Evolutionary conservation across 805 yeast genomes (phyloP).

Genomic region (Ogataea polymorpha): DNA sequence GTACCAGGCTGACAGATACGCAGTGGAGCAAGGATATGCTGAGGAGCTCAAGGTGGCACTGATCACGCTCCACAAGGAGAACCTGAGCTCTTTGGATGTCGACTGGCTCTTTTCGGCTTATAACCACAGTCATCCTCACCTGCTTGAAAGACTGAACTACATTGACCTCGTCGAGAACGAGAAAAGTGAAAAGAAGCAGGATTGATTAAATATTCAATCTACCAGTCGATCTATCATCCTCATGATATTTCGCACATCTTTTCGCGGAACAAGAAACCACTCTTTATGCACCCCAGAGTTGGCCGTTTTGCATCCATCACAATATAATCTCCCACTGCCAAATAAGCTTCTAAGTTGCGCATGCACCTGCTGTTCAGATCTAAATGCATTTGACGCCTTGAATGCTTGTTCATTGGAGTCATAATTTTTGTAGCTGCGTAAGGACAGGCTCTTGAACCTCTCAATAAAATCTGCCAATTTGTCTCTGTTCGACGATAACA

Average conservation of each 20-base stretch:
- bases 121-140: conserved; percentile 87
- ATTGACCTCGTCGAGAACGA: conserved; percentile 41
- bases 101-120: conserved; percentile 88
- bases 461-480: conserved; percentile 12
- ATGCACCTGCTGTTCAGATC: conserved; percentile 45
- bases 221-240: conserved; percentile 31
- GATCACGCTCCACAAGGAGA: conserved; percentile 73
- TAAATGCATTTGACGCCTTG: conserved; percentile 29
- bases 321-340: conserved; percentile 48
- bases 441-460: conserved; percentile 9
- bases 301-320: conserved; percentile 40
- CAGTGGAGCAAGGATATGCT: conserved; percentile 70
- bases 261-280: conserved; percentile 55
- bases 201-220: conserved; percentile 5
- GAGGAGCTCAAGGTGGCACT: conserved; percentile 67
- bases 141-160: conserved; percentile 84
- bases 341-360: conserved; percentile 33
- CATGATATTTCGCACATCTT: conserved; percentile 34
- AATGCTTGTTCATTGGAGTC: conserved; percentile 35
- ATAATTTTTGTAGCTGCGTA: conserved; percentile 19
- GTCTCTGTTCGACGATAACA: conserved; percentile 19
- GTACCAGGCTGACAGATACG: conserved; percentile 89
- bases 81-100: conserved; percentile 81
- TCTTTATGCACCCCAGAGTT: conserved; percentile 41
- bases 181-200: conserved; percentile 19